Evolutionary conservation across 768 basidiomycete genomes (phyloP).

Genomic region (Artomyces pyxidatus): DNA sequence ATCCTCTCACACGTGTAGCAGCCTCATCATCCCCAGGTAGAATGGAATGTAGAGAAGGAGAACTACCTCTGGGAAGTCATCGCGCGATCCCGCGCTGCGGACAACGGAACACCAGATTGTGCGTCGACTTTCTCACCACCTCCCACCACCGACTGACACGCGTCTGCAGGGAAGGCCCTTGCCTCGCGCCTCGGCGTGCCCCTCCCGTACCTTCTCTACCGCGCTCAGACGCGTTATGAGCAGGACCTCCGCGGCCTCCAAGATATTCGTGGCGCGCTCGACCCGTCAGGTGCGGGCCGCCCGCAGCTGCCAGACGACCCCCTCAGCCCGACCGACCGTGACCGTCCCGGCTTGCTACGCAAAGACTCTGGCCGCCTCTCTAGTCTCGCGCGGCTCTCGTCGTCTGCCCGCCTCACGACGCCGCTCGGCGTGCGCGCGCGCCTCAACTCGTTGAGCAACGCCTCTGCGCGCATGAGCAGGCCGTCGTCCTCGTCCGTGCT

Average conservation of each 20-base stretch:
- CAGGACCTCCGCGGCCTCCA: slow-evolving; percentile 77
- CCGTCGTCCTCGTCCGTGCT: slow-evolving; percentile 61
- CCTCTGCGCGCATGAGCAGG: slow-evolving; percentile 35
- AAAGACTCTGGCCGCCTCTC: slow-evolving; percentile 14
- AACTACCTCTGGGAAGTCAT: slow-evolving; percentile 85
- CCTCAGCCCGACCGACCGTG: slow-evolving; percentile 4
- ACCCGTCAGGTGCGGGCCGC: slow-evolving; percentile 34
- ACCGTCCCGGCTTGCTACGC: slow-evolving; percentile 10
- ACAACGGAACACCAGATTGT: slow-evolving; percentile 77
- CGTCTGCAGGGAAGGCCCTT: slow-evolving; percentile 65
- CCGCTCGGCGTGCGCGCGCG: slow-evolving; percentile 64
- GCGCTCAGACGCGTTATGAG: slow-evolving; percentile 78
- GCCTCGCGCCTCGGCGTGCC: slow-evolving; percentile 76
- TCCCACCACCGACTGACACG: neutral
- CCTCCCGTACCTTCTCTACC: slow-evolving; percentile 75
- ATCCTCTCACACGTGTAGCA: slow-evolving; percentile 2
- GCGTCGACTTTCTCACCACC: slow-evolving; percentile 23
- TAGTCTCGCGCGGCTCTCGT: slow-evolving; percentile 24
- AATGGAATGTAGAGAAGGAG: slow-evolving; percentile 81
- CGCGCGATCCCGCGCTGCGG: slow-evolving; percentile 63
- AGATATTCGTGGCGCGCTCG: slow-evolving; percentile 57
- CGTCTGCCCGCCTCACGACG: slow-evolving; percentile 39
- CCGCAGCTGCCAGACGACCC: slow-evolving; percentile 3
- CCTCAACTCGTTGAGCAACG: slow-evolving; percentile 55
- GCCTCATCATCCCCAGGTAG: slow-evolving; percentile 43